Base-by-base conservation (phyloP, 139 green algal species). In the Chlorella sp. region DNA sequence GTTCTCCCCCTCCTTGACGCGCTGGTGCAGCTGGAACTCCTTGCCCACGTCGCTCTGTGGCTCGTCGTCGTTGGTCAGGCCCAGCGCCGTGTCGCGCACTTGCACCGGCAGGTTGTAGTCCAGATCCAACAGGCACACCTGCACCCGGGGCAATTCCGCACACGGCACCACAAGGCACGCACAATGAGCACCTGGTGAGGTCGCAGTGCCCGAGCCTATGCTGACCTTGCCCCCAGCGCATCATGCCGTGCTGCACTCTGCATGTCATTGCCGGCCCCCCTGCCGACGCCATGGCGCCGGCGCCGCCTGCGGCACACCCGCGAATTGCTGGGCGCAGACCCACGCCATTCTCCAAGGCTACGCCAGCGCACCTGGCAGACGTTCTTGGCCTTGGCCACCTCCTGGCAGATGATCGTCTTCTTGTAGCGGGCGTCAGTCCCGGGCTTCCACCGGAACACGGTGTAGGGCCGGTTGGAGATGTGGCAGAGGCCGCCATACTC, bases 351-450 rank as follows among this genome's bases (percentile, higher is more conserved):
- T n/a, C n/a, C n/a, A n/a, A n/a, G n/a, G n/a, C n/a, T n/a, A n/a
- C n/a, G n/a, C 61, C 22, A 55, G 62, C 77, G 22, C 42, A 92
- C 86, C 86, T 97, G 91, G 84, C 95, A 99, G 20, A 99, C 95
- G 72, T 99, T 98, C 80, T 98, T 98, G 24, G 92, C 89, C 75
- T 98, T 98, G 31, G 94, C 92, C n/a, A 97, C 94, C 73, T 97
- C 94, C 74, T 98, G 93, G 77, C 95, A 99, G 69, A 99, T 93
- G 74, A 97, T 95, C 26, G 95, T 99, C 79, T 97, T 97, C 85
- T 99, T 99, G 86, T 95, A 97, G 62, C 88, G 82, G 65, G 93
- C 93, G 31, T 97, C 91, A 49, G 77, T 91, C 36, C 93, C 93
- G 5, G 93, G 93, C 1, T 87, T 75, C 93, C 93, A 97, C 1